Evolutionary conservation across 495 filamentous ascomycete genomes (phyloP).

Genomic region (Monascus purpureus): DNA sequence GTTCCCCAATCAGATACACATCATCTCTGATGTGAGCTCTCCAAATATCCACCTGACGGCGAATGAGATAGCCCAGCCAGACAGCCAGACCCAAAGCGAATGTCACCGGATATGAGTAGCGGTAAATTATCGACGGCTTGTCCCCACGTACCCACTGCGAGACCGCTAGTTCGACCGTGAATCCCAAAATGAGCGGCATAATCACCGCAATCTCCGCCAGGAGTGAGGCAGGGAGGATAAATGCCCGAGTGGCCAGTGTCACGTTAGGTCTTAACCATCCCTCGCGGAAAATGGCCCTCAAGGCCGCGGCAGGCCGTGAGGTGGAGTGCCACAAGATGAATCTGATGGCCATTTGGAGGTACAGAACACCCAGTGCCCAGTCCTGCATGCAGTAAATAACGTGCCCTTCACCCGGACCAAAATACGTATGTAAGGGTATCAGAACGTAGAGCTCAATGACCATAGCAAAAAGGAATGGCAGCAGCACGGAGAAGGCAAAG

Average conservation of each 20-base stretch:
- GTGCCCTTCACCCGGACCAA: constrained; percentile 41
- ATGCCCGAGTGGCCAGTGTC: constrained; percentile 61
- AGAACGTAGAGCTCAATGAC: constrained; percentile 80
- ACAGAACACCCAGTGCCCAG: constrained; percentile 88
- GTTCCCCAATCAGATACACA: constrained; percentile 88
- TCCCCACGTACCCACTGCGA: constrained; percentile 26
- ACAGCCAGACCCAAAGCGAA: constrained; percentile 33
- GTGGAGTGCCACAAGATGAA: constrained; percentile 47
- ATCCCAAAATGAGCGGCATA: constrained; percentile 40
- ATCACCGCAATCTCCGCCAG: constrained; percentile 44
- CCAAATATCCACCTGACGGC: constrained; percentile 55
- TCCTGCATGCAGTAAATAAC: constrained; percentile 81
- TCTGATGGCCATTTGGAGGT: constrained; percentile 72
- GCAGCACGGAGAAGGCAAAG: constrained; percentile 51
- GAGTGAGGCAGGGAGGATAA: constrained; percentile 58
- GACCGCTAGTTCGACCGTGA: constrained; percentile 26
- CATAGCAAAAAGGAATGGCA: constrained; percentile 72
- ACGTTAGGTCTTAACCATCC: constrained; percentile 76
- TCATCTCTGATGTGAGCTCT: constrained; percentile 76
- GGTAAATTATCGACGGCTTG: constrained; percentile 44
- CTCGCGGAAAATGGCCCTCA: constrained; percentile 59
- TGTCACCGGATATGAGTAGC: constrained; percentile 55
- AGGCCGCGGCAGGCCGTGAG: constrained; percentile 57
- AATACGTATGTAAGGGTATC: constrained; percentile 77
- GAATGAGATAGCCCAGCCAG: constrained; percentile 26